These are phyloP conservation scores for Rhynchosporium secalis DNA, from an alignment of 2,329 filamentous ascomycete genomes.

Conservation along the genomic window DNA sequence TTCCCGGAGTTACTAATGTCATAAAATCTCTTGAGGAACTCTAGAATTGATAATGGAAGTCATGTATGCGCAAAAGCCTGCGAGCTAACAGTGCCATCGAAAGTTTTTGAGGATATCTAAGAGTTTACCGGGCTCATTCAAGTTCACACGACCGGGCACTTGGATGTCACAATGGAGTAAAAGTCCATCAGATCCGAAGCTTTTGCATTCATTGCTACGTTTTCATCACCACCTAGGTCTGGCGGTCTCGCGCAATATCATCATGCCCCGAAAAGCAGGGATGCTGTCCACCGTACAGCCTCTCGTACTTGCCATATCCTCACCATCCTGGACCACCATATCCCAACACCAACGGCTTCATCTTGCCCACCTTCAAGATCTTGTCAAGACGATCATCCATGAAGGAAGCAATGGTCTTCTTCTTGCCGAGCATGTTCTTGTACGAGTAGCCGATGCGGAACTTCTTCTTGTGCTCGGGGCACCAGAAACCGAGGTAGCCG, in stretches of 20 bases:
- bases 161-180: not conserved
- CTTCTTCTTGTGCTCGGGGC: not conserved
- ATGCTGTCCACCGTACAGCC: too few species aligned
- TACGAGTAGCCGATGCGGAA: slow-evolving; percentile 9
- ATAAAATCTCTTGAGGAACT: too few species aligned
- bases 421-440: not conserved
- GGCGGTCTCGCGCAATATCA: not conserved
- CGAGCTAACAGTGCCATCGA: too few species aligned
- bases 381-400: slow-evolving; percentile 3
- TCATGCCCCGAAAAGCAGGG: not conserved
- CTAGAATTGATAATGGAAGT: too few species aligned
- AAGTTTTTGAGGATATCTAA: too few species aligned
- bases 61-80: too few species aligned
- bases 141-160: too few species aligned
- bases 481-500: slow-evolving; percentile 2
- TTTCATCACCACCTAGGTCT: not conserved
- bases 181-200: not conserved
- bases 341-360: slow-evolving; percentile 1
- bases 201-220: not conserved
- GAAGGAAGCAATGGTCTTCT: not conserved
- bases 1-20: too few species aligned
- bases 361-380: not conserved
- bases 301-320: not conserved
- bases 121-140: too few species aligned
- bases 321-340: not conserved